Conservation (phyloP, 352 stramenopile species). For the Phytophthora niederhauseri region DNA sequence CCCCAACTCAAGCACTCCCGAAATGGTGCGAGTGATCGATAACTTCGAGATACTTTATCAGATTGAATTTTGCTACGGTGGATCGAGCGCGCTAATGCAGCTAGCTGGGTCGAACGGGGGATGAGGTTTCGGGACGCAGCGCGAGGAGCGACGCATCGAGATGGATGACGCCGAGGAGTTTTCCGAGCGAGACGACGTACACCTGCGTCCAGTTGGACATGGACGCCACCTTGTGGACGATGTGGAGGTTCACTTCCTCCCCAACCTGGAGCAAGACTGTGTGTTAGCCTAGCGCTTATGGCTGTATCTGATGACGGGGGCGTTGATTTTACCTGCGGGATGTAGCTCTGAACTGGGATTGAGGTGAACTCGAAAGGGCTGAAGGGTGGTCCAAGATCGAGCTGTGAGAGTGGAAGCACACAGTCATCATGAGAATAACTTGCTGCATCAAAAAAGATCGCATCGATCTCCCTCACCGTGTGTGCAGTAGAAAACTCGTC, state of each 20-base stretch:
- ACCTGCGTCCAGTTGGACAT: slow-evolving; percentile 88
- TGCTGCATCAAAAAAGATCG: background rate
- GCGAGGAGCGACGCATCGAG: slow-evolving; percentile 58
- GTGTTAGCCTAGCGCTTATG: background rate
- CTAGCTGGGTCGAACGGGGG: slow-evolving; percentile 12
- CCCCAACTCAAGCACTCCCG: slow-evolving; percentile 9
- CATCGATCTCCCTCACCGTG: slow-evolving; percentile 32
- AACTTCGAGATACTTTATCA: slow-evolving; percentile 3
- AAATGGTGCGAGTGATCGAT: slow-evolving; percentile 20
- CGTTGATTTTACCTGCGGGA: slow-evolving; percentile 45
- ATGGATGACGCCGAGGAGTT: slow-evolving; percentile 74
- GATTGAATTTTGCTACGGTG: background rate
- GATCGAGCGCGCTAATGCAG: no score
- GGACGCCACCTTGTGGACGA: slow-evolving; percentile 79
- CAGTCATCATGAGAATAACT: background rate
- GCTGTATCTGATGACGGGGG: background rate
- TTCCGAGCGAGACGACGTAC: slow-evolving; percentile 76
- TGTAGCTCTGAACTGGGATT: slow-evolving; percentile 79
- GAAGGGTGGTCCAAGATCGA: slow-evolving; percentile 79
- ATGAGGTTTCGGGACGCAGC: slow-evolving; percentile 6
- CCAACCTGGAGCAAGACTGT: slow-evolving; percentile 40
- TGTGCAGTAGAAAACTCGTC: slow-evolving; percentile 52
- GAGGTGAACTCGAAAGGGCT: slow-evolving; percentile 65
- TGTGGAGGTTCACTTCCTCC: slow-evolving; percentile 74
- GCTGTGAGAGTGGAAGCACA: slow-evolving; percentile 33